phyloP scores from a whole-genome alignment of 306 rosid species.

The Rosa chinensis region DNA sequence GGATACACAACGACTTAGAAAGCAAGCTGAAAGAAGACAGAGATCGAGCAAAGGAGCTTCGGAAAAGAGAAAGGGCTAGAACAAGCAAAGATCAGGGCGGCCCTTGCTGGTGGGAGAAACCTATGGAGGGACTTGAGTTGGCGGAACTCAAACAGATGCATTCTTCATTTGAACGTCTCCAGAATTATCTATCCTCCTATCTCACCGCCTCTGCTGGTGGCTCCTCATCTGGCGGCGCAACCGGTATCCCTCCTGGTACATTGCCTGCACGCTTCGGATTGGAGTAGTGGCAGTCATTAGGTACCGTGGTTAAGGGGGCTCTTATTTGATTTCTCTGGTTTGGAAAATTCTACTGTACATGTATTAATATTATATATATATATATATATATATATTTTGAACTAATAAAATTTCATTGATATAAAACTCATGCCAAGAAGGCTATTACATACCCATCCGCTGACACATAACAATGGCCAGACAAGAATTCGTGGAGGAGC shows the following conservation, averaged over 20 bases:
- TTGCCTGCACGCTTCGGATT: not conserved
- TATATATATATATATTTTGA: no score
- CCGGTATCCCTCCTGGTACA: not conserved
- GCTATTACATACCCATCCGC: no score
- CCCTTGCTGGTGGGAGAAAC: slow-evolving; percentile 23
- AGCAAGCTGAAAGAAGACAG: not conserved
- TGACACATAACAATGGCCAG: no score
- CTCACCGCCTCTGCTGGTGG: not conserved
- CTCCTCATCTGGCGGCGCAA: not conserved
- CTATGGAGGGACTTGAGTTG: not conserved
- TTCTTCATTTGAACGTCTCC: not conserved
- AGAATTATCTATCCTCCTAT: not conserved
- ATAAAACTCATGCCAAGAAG: no score
- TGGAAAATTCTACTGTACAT: no score
- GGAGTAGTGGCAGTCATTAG: not conserved
- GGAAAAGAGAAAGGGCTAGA: not conserved
- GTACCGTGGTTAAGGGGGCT: not conserved
- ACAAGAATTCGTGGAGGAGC: no score
- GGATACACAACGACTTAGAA: not conserved
- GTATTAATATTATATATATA: no score
- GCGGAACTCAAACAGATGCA: not conserved
- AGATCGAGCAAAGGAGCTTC: not conserved
- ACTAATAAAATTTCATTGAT: no score
- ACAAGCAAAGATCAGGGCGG: not conserved
- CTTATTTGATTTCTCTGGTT: no score